A percentile compares a stretch with the other conserved stretches of the same genome.
Evolutionary conservation across 495 filamentous ascomycete genomes (phyloP).

Genomic region (Elaphomyces granulatus): DNA sequence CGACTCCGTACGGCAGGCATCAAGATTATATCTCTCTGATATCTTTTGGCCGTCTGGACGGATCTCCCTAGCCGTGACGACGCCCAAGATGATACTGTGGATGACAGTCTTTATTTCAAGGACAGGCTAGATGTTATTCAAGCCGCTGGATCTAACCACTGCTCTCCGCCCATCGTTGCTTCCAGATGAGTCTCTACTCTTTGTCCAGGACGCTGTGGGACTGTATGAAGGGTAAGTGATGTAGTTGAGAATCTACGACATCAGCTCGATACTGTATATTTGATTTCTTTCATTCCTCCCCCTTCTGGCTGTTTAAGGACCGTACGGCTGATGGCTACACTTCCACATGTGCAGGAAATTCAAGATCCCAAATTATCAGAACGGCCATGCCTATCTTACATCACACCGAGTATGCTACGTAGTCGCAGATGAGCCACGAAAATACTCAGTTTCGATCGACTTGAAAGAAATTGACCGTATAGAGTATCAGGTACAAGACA

Average conservation of each 20-base stretch:
- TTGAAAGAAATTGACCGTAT: constrained; percentile 81
- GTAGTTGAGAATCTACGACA: too few relatives aligned
- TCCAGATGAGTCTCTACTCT: constrained; percentile 80
- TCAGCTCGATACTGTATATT: too few relatives aligned
- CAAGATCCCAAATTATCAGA: constrained; percentile 87
- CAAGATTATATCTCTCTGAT: too few relatives aligned
- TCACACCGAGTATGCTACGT: constrained; percentile 93
- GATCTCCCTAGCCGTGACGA: too few relatives aligned
- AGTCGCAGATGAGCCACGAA: constrained; percentile 73
- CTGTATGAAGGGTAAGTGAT: constrained; percentile 83
- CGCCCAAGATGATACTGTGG: not conserved
- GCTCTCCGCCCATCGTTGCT: constrained; percentile 81
- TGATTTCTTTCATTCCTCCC: too few relatives aligned
- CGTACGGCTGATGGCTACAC: not conserved
- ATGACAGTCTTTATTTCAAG: not conserved
- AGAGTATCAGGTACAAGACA: constrained; percentile 64
- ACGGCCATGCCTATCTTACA: constrained; percentile 91
- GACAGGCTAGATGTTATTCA: constrained; percentile 74
- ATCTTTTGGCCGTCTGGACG: too few relatives aligned
- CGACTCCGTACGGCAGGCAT: too few relatives aligned
- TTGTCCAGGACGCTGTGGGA: constrained; percentile 94
- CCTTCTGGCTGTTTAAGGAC: too few relatives aligned
- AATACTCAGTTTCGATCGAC: constrained; percentile 71
- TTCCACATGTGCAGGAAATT: constrained; percentile 50
- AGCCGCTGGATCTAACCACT: constrained; percentile 85